A percentile compares a stretch with the other conserved stretches of the same genome.
Evolutionary conservation across 768 basidiomycete species (phyloP).

Genomic region (Tricholoma sp.): DNA sequence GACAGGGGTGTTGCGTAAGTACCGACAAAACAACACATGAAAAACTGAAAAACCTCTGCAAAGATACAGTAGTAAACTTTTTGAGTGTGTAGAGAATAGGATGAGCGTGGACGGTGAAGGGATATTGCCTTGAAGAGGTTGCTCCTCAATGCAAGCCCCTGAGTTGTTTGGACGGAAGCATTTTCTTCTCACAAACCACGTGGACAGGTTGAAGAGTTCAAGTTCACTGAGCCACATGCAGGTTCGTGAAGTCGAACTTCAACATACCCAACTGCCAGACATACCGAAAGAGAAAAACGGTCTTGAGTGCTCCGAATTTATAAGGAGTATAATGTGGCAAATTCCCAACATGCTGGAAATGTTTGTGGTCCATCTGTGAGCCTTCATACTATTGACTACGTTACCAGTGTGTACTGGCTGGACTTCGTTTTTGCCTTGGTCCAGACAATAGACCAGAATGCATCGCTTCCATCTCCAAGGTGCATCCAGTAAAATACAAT

Average conservation of each 20-base stretch:
- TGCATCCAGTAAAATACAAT: no score
- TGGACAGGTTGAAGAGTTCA: background rate
- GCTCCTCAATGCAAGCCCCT: constrained; percentile 21
- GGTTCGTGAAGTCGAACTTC: background rate
- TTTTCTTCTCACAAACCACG: constrained; percentile 17
- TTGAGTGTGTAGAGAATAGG: background rate
- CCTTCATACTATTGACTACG: no score
- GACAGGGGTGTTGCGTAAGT: constrained; percentile 15
- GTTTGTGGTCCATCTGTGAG: no score
- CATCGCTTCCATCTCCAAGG: no score
- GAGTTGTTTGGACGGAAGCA: constrained; percentile 21
- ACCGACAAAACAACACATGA: background rate
- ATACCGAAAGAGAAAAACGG: no score
- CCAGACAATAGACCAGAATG: background rate
- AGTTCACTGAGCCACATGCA: no score
- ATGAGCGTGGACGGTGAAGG: constrained; percentile 3
- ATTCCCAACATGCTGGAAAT: no score
- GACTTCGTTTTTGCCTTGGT: background rate
- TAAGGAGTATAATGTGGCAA: no score
- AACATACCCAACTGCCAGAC: background rate
- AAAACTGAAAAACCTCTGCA: background rate
- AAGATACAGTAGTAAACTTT: background rate
- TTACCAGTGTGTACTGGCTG: no score
- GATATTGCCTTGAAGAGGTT: constrained; percentile 10
- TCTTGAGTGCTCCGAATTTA: background rate